A percentile compares a stretch with the other conserved stretches of the same genome.
Conservation (phyloP, 208 protist genomes). For the Sergeia podlipaevii region DNA sequence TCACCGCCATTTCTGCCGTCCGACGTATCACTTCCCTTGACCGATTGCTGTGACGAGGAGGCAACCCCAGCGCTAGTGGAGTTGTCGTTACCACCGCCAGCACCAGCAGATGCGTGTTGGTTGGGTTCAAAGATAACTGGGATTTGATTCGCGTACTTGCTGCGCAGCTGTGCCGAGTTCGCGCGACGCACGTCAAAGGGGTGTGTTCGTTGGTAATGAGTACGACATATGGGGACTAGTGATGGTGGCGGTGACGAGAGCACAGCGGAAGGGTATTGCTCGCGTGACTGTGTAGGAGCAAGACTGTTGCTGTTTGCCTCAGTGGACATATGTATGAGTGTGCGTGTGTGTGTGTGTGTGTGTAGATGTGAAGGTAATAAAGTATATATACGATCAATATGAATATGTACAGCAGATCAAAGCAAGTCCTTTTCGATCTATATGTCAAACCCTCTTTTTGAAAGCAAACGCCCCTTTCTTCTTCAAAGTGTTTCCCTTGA, state of each 20-base stretch:
- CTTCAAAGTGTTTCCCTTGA: too few relatives aligned
- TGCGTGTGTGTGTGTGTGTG: too few relatives aligned
- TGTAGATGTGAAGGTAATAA: too few relatives aligned
- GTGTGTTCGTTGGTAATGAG: conserved; percentile 39
- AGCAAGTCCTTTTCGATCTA: too few relatives aligned
- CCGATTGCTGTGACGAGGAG: too few relatives aligned
- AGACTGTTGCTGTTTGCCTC: too few relatives aligned
- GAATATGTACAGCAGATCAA: too few relatives aligned
- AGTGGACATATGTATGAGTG: too few relatives aligned
- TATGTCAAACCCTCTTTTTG: too few relatives aligned
- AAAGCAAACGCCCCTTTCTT: too few relatives aligned
- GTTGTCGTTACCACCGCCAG: conserved; percentile 64
- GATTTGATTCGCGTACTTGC: conserved; percentile 64
- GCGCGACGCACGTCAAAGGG: conserved; percentile 41
- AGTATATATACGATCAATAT: too few relatives aligned
- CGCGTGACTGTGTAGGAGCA: not conserved
- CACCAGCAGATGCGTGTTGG: conserved; percentile 5
- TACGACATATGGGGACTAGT: conserved; percentile 5
- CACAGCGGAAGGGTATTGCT: not conserved
- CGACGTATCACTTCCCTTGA: too few relatives aligned
- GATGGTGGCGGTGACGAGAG: not conserved
- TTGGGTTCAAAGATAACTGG: conserved; percentile 91
- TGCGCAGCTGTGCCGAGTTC: conserved; percentile 22
- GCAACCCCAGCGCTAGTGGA: conserved; percentile 11
- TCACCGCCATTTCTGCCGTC: not conserved